Conservation (phyloP, 768 basidiomycete genomes). For the Rubroboletus satanas region DNA sequence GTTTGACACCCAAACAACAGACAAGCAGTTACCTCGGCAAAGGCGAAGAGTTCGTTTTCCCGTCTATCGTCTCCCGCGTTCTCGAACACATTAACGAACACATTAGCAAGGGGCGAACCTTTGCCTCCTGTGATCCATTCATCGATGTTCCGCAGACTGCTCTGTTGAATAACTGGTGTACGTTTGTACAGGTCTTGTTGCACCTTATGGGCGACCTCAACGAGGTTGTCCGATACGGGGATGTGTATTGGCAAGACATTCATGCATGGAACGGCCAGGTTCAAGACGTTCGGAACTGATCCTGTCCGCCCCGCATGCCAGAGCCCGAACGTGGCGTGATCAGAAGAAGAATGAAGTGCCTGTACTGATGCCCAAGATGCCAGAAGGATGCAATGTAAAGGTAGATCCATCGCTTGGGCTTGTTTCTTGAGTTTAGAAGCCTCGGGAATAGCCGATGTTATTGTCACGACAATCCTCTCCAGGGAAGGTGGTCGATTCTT, state of each 20-base stretch:
- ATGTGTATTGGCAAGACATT: conserved; percentile 42
- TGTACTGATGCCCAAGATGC: conserved; percentile 44
- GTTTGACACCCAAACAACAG: background rate
- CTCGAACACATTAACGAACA: conserved; percentile 43
- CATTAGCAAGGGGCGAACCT: conserved; percentile 37
- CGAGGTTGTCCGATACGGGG: conserved; percentile 10
- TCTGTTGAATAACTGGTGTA: conserved; percentile 41
- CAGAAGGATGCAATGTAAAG: conserved; percentile 39
- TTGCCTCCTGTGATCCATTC: conserved; percentile 33
- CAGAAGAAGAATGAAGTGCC: conserved; percentile 25
- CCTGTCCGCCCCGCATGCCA: conserved; percentile 47
- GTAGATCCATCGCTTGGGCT: conserved; percentile 35
- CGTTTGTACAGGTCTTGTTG: conserved; percentile 36
- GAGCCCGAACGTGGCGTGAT: conserved; percentile 38
- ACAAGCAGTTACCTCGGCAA: conserved; percentile 32
- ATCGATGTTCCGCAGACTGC: conserved; percentile 34
- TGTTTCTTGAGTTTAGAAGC: conserved; percentile 42
- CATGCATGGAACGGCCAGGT: conserved; percentile 43
- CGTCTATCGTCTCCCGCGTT: conserved; percentile 26
- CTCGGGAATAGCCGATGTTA: conserved; percentile 42
- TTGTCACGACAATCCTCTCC: conserved; percentile 17
- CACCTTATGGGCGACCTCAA: conserved; percentile 32
- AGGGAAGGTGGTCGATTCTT: background rate
- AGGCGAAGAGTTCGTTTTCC: conserved; percentile 23
- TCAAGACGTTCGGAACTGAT: conserved; percentile 31